Conservation (phyloP, 2,329 filamentous ascomycete genomes). For the Ophiostoma pallidulum region DNA sequence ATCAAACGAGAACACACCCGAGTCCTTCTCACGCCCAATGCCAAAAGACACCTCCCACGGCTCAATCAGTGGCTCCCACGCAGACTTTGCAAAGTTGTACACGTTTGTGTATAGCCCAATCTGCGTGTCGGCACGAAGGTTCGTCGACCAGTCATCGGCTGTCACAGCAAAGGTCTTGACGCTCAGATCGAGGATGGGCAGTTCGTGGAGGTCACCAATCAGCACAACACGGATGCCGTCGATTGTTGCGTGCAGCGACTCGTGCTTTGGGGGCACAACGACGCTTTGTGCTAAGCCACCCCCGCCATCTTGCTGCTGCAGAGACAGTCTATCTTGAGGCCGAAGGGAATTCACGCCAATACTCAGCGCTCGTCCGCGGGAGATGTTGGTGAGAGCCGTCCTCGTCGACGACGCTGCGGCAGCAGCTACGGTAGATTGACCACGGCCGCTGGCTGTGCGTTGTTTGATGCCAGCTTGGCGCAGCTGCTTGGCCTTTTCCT, state of each 20-base stretch:
- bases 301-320: not conserved
- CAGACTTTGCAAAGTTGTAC: slow-evolving; percentile 98
- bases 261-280: slow-evolving; percentile 33
- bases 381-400: not conserved
- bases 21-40: slow-evolving; percentile 66
- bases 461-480: slow-evolving; percentile 41
- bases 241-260: slow-evolving; percentile 77
- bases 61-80: slow-evolving; percentile 93
- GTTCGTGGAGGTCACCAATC: slow-evolving; percentile 90
- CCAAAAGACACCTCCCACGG: slow-evolving; percentile 94
- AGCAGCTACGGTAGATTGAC: slow-evolving; percentile 39
- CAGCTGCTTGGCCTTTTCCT: slow-evolving; percentile 48
- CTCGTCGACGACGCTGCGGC: slow-evolving; percentile 11
- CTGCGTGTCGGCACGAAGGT: slow-evolving; percentile 77
- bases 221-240: slow-evolving; percentile 86
- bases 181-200: slow-evolving; percentile 88
- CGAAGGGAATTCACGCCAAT: not conserved
- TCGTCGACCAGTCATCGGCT: slow-evolving; percentile 84
- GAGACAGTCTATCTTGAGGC: not conserved
- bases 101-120: slow-evolving; percentile 93
- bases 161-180: slow-evolving; percentile 81
- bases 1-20: slow-evolving; percentile 72
- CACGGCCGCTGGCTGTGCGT: slow-evolving; percentile 47
- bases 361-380: not conserved
- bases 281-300: slow-evolving; percentile 22